Evolutionary conservation across 2,329 filamentous ascomycete genomes (phyloP).

Genomic region (Alternaria tenuissima): DNA sequence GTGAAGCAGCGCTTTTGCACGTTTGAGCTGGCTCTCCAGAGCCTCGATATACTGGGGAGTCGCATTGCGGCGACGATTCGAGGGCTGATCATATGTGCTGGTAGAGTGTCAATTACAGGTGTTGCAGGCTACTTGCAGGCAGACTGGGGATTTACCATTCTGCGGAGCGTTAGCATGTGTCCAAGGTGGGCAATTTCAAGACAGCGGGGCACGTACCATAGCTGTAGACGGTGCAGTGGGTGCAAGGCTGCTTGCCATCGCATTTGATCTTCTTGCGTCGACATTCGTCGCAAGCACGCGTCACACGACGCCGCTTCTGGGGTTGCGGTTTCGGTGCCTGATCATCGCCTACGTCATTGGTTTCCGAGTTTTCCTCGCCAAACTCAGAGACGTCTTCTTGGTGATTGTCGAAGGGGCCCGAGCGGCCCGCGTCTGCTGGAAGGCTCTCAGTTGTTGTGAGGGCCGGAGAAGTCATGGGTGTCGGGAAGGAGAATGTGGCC

Average conservation of each 20-base stretch:
- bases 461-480: slow-evolving; percentile 48
- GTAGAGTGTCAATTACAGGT: slow-evolving; percentile 6
- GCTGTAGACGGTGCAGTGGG: slow-evolving; percentile 97
- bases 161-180: slow-evolving; percentile 51
- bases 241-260: slow-evolving; percentile 66
- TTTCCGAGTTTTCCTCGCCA: slow-evolving; percentile 43
- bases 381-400: slow-evolving; percentile 43
- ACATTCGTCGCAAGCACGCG: slow-evolving; percentile 54
- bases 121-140: not conserved
- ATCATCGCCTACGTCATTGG: slow-evolving; percentile 45
- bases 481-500: slow-evolving; percentile 36
- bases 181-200: slow-evolving; percentile 5
- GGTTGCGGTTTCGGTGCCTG: slow-evolving; percentile 47
- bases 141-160: slow-evolving; percentile 65
- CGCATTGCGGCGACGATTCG: slow-evolving; percentile 87
- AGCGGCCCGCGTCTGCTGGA: slow-evolving; percentile 37
- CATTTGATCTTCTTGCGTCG: slow-evolving; percentile 63
- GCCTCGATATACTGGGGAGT: slow-evolving; percentile 93
- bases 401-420: slow-evolving; percentile 38
- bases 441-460: slow-evolving; percentile 44
- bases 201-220: slow-evolving; percentile 71
- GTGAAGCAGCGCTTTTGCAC: slow-evolving; percentile 80
- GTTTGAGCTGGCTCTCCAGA: slow-evolving; percentile 81
- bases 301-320: slow-evolving; percentile 55
- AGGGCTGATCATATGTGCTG: slow-evolving; percentile 88